Evolutionary conservation across 2,329 filamentous ascomycete genomes (phyloP), one percentile per base, ranked within the genome.

Genomic region (Lithohypha guttulata): DNA sequence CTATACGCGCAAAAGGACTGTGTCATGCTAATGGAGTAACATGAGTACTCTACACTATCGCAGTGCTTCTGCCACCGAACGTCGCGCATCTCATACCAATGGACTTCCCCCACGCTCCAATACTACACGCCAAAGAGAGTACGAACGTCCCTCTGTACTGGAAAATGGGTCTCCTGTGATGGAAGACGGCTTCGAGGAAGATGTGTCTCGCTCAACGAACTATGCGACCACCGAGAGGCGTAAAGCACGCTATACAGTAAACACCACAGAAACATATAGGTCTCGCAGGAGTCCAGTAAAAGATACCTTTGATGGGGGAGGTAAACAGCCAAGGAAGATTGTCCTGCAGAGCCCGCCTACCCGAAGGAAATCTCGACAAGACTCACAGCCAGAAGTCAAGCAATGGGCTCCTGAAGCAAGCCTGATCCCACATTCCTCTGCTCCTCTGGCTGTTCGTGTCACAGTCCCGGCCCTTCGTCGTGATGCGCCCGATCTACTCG

Each of bases 331-430:
- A 59, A 55, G 36, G 42, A 51, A 26, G 33, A 27, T 43, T 2
- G 53, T 58, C 33, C 46, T 43, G 15, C 36, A 46, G n/a, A 56
- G 50, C 30, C 51, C 54, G 1, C 52, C 47, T 34, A 28, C 44
- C 21, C 51, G 53, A 30, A 54, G 46, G 45, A 55, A 53, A 32
- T n/a, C 35, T 6, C 26, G 18, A 14, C 35, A 14, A 3, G 27
- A 31, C 14, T 14, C 18, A 9, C 35, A 22, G 15, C 14, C 35
- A 13, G 26, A 39, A 7, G 17, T 22, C 26, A 39, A 39, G 14
- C 35, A 15, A 23, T 96, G 91, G 91, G 79, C 77, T 41, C 89
- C 91, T 1, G 74, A 84, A 55, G 89, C 78, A 6, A 79, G 73
- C 1, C 65, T 96, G 15, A 67, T 87, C 42, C 75, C 83, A 33